Base-by-base conservation (phyloP, 1,284 basidiomycete species). In the Ustilago trichophora region DNA sequence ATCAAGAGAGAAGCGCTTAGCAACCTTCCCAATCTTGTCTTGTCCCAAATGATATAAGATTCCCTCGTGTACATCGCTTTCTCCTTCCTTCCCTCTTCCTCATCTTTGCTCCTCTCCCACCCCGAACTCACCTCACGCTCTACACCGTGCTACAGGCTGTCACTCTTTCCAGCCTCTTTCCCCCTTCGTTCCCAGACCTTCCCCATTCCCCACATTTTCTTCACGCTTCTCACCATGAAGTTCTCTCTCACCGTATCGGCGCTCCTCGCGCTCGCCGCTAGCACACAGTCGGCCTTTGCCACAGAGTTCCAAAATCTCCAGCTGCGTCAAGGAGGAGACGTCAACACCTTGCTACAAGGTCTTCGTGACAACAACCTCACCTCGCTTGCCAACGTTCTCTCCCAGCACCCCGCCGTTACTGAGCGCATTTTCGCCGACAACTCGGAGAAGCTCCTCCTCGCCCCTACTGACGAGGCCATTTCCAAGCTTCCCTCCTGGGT, bases 381-480 rank as follows among this genome's bases (percentile, higher is more conserved):
- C 27, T 52, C 56, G 35, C 57, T 70, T 40, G 67, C 67, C 35
- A 54, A 62, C 25, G 52, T 62, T 7, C 58, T 70, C 24, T 52
- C 52, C 18, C 47, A 65, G 38, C 52, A 70, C 47, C 41, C 67
- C 15, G 33, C 60, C 7, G 67, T 70, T 16, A 70, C 67, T 3
- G 62, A 70, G 12, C 51, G 53, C 40, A 70, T 70, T 31, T 47
- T 70, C n/a, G 56, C 52, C 24, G 67, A 70, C 46, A 50, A 42
- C 34, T 49, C 56, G 29, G 44, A 51, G 10, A 70, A 70, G 57
- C 51, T 52, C 16, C 45, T 74, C 25, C 55, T 72, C 22, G 72
- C 72, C 9, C 72, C 72, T 6, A 56, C 53, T 24, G 50, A 74
- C 58, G 51, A 56, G 10, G 73, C 73, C 15, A 56, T 73, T 19